phyloP scores from a whole-genome alignment of 83 land plant genomes.

The Diphasiastrum complanatum region DNA sequence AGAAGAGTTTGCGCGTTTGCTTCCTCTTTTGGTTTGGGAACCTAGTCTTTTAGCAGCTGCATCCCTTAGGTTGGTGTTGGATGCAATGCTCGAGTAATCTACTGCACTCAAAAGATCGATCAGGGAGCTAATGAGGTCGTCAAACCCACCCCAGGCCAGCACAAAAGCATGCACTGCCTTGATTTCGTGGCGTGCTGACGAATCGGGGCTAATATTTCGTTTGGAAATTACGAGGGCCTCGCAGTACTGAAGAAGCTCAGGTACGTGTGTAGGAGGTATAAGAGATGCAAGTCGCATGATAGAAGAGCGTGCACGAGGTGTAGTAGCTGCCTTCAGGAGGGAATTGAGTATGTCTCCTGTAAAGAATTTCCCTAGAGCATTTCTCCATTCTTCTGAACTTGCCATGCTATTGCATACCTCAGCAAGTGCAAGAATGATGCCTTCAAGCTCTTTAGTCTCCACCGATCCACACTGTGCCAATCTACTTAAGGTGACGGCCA shows the following conservation, averaged over 20 bases:
- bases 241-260: constrained; percentile 29
- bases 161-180: constrained; percentile 59
- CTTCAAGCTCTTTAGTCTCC: constrained; percentile 36
- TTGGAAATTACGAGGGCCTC: constrained; percentile 32
- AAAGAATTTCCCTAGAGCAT: constrained; percentile 3
- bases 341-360: constrained; percentile 4
- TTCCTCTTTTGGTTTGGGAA: no score
- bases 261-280: constrained; percentile 6
- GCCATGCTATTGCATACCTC: constrained; percentile 2
- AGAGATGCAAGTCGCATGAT: constrained; percentile 1
- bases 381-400: background rate
- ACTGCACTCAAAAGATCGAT: constrained; percentile 26
- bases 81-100: constrained; percentile 17
- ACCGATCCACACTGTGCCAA: constrained; percentile 19
- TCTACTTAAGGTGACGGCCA: constrained; percentile 34
- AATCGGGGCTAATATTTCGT: constrained; percentile 25
- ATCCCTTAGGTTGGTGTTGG: constrained; percentile 15
- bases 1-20: no score
- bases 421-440: constrained; percentile 26
- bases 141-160: constrained; percentile 51
- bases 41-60: background rate
- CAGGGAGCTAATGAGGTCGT: constrained; percentile 44
- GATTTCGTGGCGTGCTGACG: constrained; percentile 42
- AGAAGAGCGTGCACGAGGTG: background rate
- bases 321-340: constrained; percentile 1